phyloP scores from a whole-genome alignment of 306 rosid species.

The Mucuna pruriens region DNA sequence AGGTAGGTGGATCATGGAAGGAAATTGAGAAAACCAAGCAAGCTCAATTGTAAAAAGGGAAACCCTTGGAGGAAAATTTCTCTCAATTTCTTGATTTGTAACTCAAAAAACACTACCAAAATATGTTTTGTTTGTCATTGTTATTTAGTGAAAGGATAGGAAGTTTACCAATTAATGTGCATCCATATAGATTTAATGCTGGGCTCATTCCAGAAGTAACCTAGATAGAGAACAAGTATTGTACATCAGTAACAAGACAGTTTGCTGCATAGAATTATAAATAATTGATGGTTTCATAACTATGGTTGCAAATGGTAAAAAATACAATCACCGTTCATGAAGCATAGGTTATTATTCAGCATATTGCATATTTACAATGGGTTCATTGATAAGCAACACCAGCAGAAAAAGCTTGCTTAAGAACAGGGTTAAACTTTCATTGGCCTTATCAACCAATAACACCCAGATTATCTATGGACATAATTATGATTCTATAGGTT shows the following conservation, averaged over 20 bases:
- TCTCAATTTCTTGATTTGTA: neutral
- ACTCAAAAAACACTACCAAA: neutral
- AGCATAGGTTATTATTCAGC: conserved; percentile 9
- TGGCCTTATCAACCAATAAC: neutral
- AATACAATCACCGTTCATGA: conserved; percentile 7
- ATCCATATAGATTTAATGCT: conserved; percentile 79
- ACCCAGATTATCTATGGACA: neutral
- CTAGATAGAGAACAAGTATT: conserved; percentile 39
- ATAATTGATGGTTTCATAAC: conserved; percentile 5
- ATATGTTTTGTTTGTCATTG: neutral
- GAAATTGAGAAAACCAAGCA: neutral
- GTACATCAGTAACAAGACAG: neutral
- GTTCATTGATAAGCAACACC: conserved; percentile 2
- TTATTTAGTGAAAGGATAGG: conserved; percentile 20
- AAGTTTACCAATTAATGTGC: conserved; percentile 80
- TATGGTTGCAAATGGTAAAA: conserved; percentile 2
- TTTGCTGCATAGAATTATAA: neutral
- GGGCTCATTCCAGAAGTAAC: conserved; percentile 95
- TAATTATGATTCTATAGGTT: neutral
- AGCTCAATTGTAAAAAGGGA: neutral
- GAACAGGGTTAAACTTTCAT: neutral
- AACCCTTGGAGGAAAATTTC: neutral
- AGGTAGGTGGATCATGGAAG: neutral
- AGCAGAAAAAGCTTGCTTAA: conserved; percentile 2
- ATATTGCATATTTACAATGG: neutral